These are phyloP conservation scores for Yamadazyma blattariae DNA, from an alignment of 1,139 yeast species.

Conservation along the genomic window DNA sequence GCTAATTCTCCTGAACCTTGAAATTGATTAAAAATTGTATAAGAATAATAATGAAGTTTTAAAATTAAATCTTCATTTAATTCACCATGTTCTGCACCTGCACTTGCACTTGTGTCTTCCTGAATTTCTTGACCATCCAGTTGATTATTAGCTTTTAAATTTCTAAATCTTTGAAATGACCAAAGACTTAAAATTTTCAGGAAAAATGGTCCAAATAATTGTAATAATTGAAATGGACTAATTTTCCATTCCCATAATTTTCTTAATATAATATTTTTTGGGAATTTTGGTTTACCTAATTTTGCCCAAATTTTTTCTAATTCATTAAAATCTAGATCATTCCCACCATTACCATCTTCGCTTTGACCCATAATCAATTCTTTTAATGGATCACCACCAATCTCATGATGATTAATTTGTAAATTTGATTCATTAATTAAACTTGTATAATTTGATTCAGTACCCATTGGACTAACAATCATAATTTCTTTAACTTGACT, in stretches of 20 bases:
- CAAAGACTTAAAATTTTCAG: slow-evolving; percentile 41
- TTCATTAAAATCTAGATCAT: slow-evolving; percentile 18
- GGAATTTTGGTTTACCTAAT: slow-evolving; percentile 41
- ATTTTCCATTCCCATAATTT: slow-evolving; percentile 38
- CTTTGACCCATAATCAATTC: slow-evolving; percentile 22
- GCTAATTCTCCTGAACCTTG: slow-evolving; percentile 48
- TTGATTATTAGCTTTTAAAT: slow-evolving; percentile 20
- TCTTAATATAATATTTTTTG: slow-evolving; percentile 29
- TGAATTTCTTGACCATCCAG: not conserved
- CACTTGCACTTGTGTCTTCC: slow-evolving; percentile 3
- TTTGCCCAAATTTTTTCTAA: slow-evolving; percentile 27
- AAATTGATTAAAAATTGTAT: slow-evolving; percentile 42
- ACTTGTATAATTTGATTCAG: slow-evolving; percentile 38
- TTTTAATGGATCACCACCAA: slow-evolving; percentile 26
- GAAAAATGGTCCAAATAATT: slow-evolving; percentile 38
- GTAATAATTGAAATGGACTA: slow-evolving; percentile 42
- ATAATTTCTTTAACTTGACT: slow-evolving; percentile 27
- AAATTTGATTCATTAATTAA: slow-evolving; percentile 30
- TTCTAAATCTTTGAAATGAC: slow-evolving; percentile 41
- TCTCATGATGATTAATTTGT: slow-evolving; percentile 32
- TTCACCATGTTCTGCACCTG: too few relatives aligned
- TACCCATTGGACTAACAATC: slow-evolving; percentile 46
- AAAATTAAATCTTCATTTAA: slow-evolving; percentile 22
- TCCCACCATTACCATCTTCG: slow-evolving; percentile 16
- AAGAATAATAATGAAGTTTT: slow-evolving; percentile 41